These are phyloP conservation scores for Coniferiporia sulphurascens DNA, from an alignment of 1,284 basidiomycete genomes.

Conservation along the genomic window DNA sequence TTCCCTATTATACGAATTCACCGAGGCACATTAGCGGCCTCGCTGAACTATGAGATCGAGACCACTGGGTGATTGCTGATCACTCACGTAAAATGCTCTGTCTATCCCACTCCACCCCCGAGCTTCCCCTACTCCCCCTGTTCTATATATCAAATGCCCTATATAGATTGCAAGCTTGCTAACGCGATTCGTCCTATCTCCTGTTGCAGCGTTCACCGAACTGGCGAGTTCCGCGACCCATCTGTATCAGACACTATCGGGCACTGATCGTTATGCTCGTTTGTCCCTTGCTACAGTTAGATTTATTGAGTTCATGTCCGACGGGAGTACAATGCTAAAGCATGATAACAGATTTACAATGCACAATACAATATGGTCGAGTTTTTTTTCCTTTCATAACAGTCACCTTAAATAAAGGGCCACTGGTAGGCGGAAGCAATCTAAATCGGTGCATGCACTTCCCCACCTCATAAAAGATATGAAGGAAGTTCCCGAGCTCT, in stretches of 20 bases:
- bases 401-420: not conserved
- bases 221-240: too few species aligned
- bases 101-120: not conserved
- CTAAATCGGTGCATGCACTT: not conserved
- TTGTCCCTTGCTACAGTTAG: not conserved
- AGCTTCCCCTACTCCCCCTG: too few species aligned
- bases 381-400: not conserved
- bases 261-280: too few species aligned
- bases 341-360: constrained; percentile 9
- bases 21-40: too few species aligned
- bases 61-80: constrained; percentile 11
- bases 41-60: constrained; percentile 13
- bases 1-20: constrained; percentile 17
- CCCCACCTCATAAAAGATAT: not conserved
- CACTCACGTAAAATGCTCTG: not conserved
- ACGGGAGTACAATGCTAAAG: not conserved
- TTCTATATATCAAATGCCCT: too few species aligned
- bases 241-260: too few species aligned
- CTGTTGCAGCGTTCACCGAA: too few species aligned
- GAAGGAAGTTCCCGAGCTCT: not conserved
- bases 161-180: too few species aligned
- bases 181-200: too few species aligned
- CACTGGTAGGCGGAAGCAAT: not conserved
- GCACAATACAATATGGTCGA: constrained; percentile 7
- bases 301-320: not conserved